Evolutionary conservation across 306 rosid species (phyloP), one percentile per base, ranked within the genome.

Genomic region (Pterocarpus santalinus): DNA sequence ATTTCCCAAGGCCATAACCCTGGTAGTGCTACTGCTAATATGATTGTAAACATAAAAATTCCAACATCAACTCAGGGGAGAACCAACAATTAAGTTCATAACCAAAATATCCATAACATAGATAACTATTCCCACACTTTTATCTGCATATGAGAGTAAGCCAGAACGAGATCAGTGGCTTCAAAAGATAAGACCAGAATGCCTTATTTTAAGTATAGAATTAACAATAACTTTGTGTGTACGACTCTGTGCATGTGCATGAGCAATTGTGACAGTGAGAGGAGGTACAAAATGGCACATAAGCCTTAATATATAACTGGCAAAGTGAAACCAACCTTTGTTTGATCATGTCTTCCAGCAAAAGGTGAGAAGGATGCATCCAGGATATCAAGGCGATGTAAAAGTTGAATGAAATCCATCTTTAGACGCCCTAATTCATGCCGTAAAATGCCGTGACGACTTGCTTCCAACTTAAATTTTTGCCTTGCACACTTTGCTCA

Each of bases 281-380:
- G 7, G 49, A 14, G 61, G 53, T 60, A 46, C n/a, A 75, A 15
- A 73, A 47, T 64, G 38, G 32, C 14, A 70, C 66, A 73, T 69
- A 72, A 68, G 62, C 76, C 75, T 78, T 73, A 73, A 13, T 22
- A 69, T 44, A 60, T 14, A 79, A 52, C 69, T 32, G 67, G 72
- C 52, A 56, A 69, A 53, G 72, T 14, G 73, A 84, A 87, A 88
- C 94, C 56, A 85, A 95, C 99, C 99, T 95, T 91, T 69, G 64
- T 81, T 8, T 34, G 77, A 72, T 72, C 85, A 43, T 70, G 80
- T 39, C 83, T 90, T 72, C 85, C 90, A 11, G 83, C 33, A 17
- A 78, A 55, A 65, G 86, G 84, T 34, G 87, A 81, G 68, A 86
- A 81, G 60, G 90, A 82, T 43, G 81, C 82, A 61, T 87, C 87